These are phyloP conservation scores for Chlorella sp. DNA, from an alignment of 139 green algal species.

Conservation along the genomic window DNA sequence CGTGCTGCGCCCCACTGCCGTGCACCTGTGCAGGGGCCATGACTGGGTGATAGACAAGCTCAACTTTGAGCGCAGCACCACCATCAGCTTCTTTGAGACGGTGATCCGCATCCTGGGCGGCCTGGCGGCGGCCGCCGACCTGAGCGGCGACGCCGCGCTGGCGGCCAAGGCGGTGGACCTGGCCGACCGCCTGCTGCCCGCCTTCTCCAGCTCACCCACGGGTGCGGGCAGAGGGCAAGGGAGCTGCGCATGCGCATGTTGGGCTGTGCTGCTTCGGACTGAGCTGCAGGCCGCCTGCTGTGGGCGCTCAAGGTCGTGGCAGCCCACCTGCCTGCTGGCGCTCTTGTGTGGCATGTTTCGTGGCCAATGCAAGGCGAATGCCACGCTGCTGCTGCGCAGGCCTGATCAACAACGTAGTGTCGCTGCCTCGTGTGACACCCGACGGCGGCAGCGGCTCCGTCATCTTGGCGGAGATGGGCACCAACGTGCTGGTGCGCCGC, in stretches of 20 bases:
- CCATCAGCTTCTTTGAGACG: conserved; percentile 41
- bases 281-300: too few species aligned
- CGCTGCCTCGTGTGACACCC: background rate
- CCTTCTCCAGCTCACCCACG: conserved; percentile 67
- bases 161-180: conserved; percentile 40
- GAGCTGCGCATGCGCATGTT: too few species aligned
- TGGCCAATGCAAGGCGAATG: background rate
- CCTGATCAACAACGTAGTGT: conserved; percentile 53
- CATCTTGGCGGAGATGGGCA: conserved; percentile 52
- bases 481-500: conserved; percentile 40
- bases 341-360: background rate
- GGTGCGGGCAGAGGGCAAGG: background rate
- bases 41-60: conserved; percentile 62
- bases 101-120: conserved; percentile 47
- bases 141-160: conserved; percentile 54
- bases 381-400: background rate
- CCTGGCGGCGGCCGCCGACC: conserved; percentile 68
- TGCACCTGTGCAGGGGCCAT: conserved; percentile 20
- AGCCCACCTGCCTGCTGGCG: background rate
- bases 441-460: background rate
- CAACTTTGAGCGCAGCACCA: conserved; percentile 48
- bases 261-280: background rate
- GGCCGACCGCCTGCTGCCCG: conserved; percentile 73
- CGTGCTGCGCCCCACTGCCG: background rate
- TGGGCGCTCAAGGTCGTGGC: too few species aligned